Conservation (phyloP, 495 filamentous ascomycete species). For the Chaetomium fimeti region DNA sequence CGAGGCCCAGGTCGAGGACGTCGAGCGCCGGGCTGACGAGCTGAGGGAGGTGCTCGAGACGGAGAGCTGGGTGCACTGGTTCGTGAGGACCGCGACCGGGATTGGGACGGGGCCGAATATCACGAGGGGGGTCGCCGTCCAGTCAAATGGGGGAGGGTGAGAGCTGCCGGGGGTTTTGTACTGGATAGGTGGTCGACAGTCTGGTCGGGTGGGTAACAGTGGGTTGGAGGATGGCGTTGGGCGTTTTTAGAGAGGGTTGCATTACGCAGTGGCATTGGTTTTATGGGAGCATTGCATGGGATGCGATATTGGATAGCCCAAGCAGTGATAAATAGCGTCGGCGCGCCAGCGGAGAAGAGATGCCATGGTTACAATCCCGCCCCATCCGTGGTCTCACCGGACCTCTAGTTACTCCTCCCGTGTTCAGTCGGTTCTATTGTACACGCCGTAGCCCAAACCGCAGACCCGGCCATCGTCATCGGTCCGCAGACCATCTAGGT, state of each 20-base stretch:
- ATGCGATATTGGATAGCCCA: background rate
- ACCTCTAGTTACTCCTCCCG: slow-evolving; percentile 10
- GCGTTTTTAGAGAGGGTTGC: background rate
- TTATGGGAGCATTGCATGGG: background rate
- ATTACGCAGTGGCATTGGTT: background rate
- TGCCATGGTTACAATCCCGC: slow-evolving; percentile 4
- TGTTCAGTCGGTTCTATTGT: slow-evolving; percentile 3
- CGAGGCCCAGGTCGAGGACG: slow-evolving; percentile 71
- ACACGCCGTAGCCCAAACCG: slow-evolving; percentile 5
- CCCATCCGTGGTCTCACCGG: slow-evolving; percentile 15
- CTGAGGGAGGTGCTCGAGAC: slow-evolving; percentile 64
- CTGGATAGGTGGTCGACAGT: background rate
- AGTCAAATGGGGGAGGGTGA: background rate
- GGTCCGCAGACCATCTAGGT: background rate
- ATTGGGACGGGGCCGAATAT: slow-evolving; percentile 59
- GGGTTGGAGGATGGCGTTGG: slow-evolving; percentile 1
- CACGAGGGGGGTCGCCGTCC: slow-evolving; percentile 32
- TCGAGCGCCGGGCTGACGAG: slow-evolving; percentile 72
- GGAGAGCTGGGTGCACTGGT: slow-evolving; percentile 62
- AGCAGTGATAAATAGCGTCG: background rate
- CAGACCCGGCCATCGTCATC: background rate
- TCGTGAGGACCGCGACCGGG: slow-evolving; percentile 56
- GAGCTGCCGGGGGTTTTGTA: background rate
- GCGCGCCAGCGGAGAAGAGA: slow-evolving; percentile 13
- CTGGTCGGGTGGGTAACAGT: background rate